Conservation (phyloP, 345 rosid genomes). For the Erucastrum elatum region DNA sequence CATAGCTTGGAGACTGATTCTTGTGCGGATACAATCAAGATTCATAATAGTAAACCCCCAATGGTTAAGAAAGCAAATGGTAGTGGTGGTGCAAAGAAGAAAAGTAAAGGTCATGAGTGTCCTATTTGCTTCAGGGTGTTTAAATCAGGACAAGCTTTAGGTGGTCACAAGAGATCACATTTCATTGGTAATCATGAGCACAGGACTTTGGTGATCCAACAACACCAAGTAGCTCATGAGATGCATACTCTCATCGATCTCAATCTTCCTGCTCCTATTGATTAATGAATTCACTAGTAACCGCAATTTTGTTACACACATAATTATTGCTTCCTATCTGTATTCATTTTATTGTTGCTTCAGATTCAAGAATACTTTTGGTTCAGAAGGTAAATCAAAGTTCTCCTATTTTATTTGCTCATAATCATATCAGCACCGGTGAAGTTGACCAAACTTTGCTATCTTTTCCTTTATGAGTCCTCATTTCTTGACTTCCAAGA, state of each 20-base stretch:
- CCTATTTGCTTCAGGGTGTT: slow-evolving; percentile 87
- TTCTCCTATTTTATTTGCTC: neutral
- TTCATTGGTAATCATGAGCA: slow-evolving; percentile 65
- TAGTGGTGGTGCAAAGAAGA: slow-evolving; percentile 46
- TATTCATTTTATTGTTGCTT: slow-evolving; percentile 7
- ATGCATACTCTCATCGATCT: slow-evolving; percentile 71
- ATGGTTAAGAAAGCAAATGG: slow-evolving; percentile 42
- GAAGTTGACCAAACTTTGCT: neutral
- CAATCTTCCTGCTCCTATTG: slow-evolving; percentile 82
- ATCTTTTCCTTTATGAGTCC: neutral
- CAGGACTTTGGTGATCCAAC: slow-evolving; percentile 53
- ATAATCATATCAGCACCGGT: neutral
- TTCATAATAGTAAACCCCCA: slow-evolving; percentile 37
- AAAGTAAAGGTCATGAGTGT: slow-evolving; percentile 71
- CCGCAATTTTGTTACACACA: neutral
- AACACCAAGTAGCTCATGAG: slow-evolving; percentile 48
- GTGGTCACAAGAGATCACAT: slow-evolving; percentile 98
- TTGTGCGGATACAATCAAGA: slow-evolving; percentile 43
- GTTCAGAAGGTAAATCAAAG: slow-evolving; percentile 26
- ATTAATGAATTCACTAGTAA: slow-evolving; percentile 11
- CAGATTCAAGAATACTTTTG: slow-evolving; percentile 23
- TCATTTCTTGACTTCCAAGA: neutral
- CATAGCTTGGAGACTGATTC: slow-evolving; percentile 53
- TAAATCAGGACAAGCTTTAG: slow-evolving; percentile 92
- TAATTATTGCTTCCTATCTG: neutral